Evolutionary conservation across 441 rosid species (phyloP).

Genomic region (Aquilaria agallochum): DNA sequence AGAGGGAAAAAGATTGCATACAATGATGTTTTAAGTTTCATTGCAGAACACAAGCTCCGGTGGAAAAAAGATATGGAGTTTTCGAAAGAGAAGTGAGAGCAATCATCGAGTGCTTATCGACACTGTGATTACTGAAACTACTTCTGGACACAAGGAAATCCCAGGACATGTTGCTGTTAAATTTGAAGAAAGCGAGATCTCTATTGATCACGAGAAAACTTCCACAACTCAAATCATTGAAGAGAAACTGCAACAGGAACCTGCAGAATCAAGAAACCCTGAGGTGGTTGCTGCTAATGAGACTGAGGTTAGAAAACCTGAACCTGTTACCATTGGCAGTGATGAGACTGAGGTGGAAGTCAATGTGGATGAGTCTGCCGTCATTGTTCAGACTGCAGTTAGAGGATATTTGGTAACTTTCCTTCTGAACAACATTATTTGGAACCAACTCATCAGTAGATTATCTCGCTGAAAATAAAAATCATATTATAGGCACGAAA

Average conservation of each 20-base stretch:
- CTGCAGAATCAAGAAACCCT: background rate
- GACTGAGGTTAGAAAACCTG: background rate
- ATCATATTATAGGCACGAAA: conserved; percentile 40
- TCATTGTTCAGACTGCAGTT: conserved; percentile 17
- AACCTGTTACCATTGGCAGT: background rate
- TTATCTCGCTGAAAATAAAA: background rate
- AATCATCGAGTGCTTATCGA: conserved; percentile 14
- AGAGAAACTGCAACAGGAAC: conserved; percentile 5
- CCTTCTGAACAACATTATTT: background rate
- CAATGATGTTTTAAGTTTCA: conserved; percentile 3
- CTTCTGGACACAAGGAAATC: conserved; percentile 12
- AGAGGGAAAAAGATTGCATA: background rate
- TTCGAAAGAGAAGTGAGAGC: conserved; percentile 16
- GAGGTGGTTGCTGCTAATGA: background rate
- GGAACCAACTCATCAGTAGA: background rate
- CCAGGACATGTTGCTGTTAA: conserved; percentile 8
- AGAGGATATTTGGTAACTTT: conserved; percentile 16
- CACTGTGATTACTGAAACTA: conserved; percentile 9
- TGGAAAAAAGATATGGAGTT: conserved; percentile 16
- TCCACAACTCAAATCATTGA: conserved; percentile 1
- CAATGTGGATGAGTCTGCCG: conserved; percentile 12
- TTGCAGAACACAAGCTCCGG: conserved; percentile 10
- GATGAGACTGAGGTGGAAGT: conserved; percentile 4
- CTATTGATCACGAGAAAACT: conserved; percentile 3
- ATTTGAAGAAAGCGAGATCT: conserved; percentile 2